Percentiles rank a stretch among this genome's conserved stretches.
These are phyloP conservation scores for Rosa chinensis DNA, from an alignment of 306 rosid species.

Conservation along the genomic window DNA sequence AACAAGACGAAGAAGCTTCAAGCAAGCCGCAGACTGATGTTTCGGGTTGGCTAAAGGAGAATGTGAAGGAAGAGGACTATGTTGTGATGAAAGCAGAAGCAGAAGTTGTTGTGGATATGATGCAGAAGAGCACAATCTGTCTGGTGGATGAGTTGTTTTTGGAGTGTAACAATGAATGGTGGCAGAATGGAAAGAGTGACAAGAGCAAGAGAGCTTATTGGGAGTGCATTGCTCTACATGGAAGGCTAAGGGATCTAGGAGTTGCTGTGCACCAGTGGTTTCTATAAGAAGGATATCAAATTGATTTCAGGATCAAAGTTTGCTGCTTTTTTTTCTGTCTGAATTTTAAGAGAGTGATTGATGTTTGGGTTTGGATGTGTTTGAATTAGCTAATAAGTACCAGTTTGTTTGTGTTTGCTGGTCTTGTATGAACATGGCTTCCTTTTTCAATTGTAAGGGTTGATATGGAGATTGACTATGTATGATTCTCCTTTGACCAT, in stretches of 20 bases:
- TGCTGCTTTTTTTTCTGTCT: background rate
- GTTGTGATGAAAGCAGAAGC: slow-evolving; percentile 78
- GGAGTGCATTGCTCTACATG: slow-evolving; percentile 71
- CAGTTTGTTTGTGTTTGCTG: background rate
- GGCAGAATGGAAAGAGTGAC: slow-evolving; percentile 35
- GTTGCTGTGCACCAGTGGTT: slow-evolving; percentile 80
- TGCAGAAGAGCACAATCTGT: slow-evolving; percentile 39
- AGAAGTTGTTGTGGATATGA: slow-evolving; percentile 54
- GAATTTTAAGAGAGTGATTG: background rate
- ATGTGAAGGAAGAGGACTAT: slow-evolving; percentile 50
- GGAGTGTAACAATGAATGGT: slow-evolving; percentile 67
- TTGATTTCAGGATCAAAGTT: background rate
- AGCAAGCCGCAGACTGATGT: slow-evolving; percentile 12
- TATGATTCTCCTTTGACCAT: background rate
- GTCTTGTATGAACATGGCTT: slow-evolving; percentile 8
- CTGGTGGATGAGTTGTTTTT: slow-evolving; percentile 70
- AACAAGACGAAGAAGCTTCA: slow-evolving; percentile 20
- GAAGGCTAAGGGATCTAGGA: slow-evolving; percentile 62
- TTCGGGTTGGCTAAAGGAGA: slow-evolving; percentile 50
- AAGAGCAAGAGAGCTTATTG: slow-evolving; percentile 56
- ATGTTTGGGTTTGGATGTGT: background rate
- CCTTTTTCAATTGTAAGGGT: background rate
- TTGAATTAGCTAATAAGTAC: background rate
- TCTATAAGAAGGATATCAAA: slow-evolving; percentile 27
- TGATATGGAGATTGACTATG: slow-evolving; percentile 3